phyloP scores from a whole-genome alignment of 1,284 basidiomycete species.

The Microbotryum silenes-acaulis region DNA sequence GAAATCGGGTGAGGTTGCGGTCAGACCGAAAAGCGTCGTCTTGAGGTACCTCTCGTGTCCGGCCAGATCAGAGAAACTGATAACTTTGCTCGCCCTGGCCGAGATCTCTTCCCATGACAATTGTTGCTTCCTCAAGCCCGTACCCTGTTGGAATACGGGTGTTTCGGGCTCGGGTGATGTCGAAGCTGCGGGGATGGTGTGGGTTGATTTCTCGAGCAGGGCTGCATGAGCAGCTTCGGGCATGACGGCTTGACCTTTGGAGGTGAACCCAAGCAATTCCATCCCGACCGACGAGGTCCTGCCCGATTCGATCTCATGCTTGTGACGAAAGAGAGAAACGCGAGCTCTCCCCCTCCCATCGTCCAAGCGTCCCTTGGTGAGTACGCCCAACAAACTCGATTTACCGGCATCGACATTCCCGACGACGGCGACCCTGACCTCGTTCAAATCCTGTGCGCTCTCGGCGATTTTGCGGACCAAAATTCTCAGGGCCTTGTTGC shows the following conservation, averaged over 20 bases:
- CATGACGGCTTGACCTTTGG: slow-evolving; percentile 49
- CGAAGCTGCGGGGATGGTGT: not conserved
- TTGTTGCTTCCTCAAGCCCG: slow-evolving; percentile 55
- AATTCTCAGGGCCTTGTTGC: slow-evolving; percentile 29
- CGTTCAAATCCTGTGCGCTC: slow-evolving; percentile 45
- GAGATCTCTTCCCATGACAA: slow-evolving; percentile 96
- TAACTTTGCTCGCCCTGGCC: slow-evolving; percentile 77
- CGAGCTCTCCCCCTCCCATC: slow-evolving; percentile 91
- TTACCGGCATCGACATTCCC: slow-evolving; percentile 80
- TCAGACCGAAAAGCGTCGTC: slow-evolving; percentile 90
- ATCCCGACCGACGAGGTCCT: slow-evolving; percentile 55
- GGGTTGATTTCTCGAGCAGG: not conserved
- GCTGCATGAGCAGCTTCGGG: slow-evolving; percentile 17
- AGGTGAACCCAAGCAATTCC: slow-evolving; percentile 76
- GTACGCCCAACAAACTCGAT: slow-evolving; percentile 73
- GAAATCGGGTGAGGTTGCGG: slow-evolving; percentile 88
- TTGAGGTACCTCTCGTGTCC: slow-evolving; percentile 48
- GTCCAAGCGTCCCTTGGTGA: slow-evolving; percentile 67
- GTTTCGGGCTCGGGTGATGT: not conserved
- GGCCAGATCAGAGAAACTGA: slow-evolving; percentile 41
- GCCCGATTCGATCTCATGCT: slow-evolving; percentile 94
- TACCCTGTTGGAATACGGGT: not conserved
- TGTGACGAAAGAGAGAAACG: slow-evolving; percentile 87
- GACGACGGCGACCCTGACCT: slow-evolving; percentile 89
- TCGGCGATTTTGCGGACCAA: slow-evolving; percentile 31